These are phyloP conservation scores for Kwoniella mangroviensis DNA, from an alignment of 768 basidiomycete species.

Conservation along the genomic window DNA sequence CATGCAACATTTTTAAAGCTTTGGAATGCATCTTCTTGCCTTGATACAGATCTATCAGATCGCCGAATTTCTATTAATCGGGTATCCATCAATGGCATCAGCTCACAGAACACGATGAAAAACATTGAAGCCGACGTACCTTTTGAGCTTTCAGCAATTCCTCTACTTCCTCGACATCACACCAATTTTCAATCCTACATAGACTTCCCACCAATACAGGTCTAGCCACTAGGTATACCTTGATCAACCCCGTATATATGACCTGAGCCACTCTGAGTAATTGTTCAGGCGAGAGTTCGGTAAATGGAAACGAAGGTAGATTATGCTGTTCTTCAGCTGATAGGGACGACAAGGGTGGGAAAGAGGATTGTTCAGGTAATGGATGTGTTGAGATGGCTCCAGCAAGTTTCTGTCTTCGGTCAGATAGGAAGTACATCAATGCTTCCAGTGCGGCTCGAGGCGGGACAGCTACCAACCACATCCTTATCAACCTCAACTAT, in stretches of 20 bases:
- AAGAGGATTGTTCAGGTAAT: slow-evolving; percentile 70
- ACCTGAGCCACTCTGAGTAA: slow-evolving; percentile 88
- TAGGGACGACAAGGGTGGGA: slow-evolving; percentile 65
- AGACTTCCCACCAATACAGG: slow-evolving; percentile 82
- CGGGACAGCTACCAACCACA: slow-evolving; percentile 27
- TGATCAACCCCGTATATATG: slow-evolving; percentile 93
- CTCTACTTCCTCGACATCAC: slow-evolving; percentile 92
- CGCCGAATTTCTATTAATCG: slow-evolving; percentile 81
- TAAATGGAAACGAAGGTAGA: slow-evolving; percentile 76
- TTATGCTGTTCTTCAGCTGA: slow-evolving; percentile 65
- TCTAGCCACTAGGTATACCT: slow-evolving; percentile 80
- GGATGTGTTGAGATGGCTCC: slow-evolving; percentile 75
- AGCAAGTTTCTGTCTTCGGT: slow-evolving; percentile 82
- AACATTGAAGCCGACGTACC: slow-evolving; percentile 65
- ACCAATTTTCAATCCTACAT: slow-evolving; percentile 93
- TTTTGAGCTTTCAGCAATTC: slow-evolving; percentile 77
- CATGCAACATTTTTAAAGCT: slow-evolving; percentile 78
- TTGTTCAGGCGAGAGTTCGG: slow-evolving; percentile 77
- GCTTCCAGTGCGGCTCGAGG: slow-evolving; percentile 71
- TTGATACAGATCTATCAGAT: slow-evolving; percentile 87
- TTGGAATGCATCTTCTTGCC: slow-evolving; percentile 95
- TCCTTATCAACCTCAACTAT: slow-evolving; percentile 4
- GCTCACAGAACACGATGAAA: no score
- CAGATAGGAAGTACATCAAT: slow-evolving; percentile 82
- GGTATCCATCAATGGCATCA: no score